These are phyloP conservation scores for Chlorencoelia australis DNA, from an alignment of 2,329 filamentous ascomycete genomes.

Conservation along the genomic window DNA sequence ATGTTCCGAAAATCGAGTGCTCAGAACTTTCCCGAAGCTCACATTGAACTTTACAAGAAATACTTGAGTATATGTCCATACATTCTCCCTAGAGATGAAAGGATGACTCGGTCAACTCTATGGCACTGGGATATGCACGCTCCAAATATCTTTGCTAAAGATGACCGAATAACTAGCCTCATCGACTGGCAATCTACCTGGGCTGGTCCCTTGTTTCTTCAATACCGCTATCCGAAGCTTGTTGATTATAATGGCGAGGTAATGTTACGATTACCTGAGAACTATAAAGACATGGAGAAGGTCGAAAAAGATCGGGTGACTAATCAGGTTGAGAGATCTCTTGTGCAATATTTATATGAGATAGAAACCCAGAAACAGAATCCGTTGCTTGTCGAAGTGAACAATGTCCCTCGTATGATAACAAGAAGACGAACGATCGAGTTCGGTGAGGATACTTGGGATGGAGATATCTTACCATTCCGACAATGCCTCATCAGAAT, in stretches of 20 bases:
- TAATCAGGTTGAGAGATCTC: conserved; percentile 17
- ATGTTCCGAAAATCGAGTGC: conserved; percentile 18
- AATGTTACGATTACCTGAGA: conserved; percentile 21
- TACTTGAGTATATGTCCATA: conserved; percentile 26
- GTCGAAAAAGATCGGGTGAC: conserved; percentile 19
- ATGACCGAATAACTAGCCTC: conserved; percentile 28
- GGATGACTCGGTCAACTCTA: conserved; percentile 24
- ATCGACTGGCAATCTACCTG: conserved; percentile 29
- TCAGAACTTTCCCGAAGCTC: conserved; percentile 24
- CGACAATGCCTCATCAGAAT: conserved; percentile 26
- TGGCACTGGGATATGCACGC: conserved; percentile 32
- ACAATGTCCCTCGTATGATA: conserved; percentile 19
- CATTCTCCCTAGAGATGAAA: conserved; percentile 23
- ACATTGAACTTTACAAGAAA: conserved; percentile 27
- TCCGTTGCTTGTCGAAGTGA: conserved; percentile 20
- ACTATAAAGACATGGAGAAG: conserved; percentile 19
- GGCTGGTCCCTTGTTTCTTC: conserved; percentile 14
- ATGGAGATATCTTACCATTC: conserved; percentile 26
- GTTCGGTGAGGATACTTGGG: conserved; percentile 26
- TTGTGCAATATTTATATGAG: conserved; percentile 24
- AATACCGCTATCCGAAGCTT: conserved; percentile 21
- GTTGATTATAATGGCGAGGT: conserved; percentile 25
- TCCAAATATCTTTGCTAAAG: conserved; percentile 31
- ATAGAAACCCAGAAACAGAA: conserved; percentile 23
- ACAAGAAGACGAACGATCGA: conserved; percentile 22